These are phyloP conservation scores for Pleurostoma richardsiae DNA, from an alignment of 2,329 filamentous ascomycete genomes.

Conservation along the genomic window DNA sequence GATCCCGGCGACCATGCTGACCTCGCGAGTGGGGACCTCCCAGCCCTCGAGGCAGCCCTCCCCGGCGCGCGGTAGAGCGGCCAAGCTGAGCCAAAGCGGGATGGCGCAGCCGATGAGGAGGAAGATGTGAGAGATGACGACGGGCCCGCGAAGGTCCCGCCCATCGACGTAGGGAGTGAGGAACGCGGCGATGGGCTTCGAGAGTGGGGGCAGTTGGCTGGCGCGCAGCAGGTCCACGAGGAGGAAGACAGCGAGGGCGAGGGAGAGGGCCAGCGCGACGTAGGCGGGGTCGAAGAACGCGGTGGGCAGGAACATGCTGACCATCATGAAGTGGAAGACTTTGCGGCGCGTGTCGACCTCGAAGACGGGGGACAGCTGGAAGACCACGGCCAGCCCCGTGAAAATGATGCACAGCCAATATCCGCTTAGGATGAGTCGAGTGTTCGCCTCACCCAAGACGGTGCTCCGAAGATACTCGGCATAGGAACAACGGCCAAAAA, in stretches of 20 bases:
- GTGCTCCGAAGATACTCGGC: slow-evolving; percentile 60
- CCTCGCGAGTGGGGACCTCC: slow-evolving; percentile 69
- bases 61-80: slow-evolving; percentile 57
- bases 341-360: slow-evolving; percentile 96
- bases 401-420: slow-evolving; percentile 71
- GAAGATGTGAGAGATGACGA: slow-evolving; percentile 95
- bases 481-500: slow-evolving; percentile 32
- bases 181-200: slow-evolving; percentile 79
- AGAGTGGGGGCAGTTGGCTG: slow-evolving; percentile 85
- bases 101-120: slow-evolving; percentile 92
- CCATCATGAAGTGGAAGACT: slow-evolving; percentile 98
- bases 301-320: slow-evolving; percentile 86
- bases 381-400: slow-evolving; percentile 68
- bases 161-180: slow-evolving; percentile 93
- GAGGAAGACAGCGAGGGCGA: slow-evolving; percentile 80
- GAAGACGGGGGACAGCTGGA: slow-evolving; percentile 68
- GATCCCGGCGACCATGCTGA: slow-evolving; percentile 88
- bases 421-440: slow-evolving; percentile 67
- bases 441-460: slow-evolving; percentile 70
- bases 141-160: slow-evolving; percentile 83
- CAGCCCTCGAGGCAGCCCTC: slow-evolving; percentile 60
- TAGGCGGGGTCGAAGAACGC: slow-evolving; percentile 85
- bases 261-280: slow-evolving; percentile 69
- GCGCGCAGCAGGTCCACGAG: slow-evolving; percentile 85
- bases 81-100: slow-evolving; percentile 84